phyloP scores from a whole-genome alignment of 768 basidiomycete species.

The Tricholoma matsutake region DNA sequence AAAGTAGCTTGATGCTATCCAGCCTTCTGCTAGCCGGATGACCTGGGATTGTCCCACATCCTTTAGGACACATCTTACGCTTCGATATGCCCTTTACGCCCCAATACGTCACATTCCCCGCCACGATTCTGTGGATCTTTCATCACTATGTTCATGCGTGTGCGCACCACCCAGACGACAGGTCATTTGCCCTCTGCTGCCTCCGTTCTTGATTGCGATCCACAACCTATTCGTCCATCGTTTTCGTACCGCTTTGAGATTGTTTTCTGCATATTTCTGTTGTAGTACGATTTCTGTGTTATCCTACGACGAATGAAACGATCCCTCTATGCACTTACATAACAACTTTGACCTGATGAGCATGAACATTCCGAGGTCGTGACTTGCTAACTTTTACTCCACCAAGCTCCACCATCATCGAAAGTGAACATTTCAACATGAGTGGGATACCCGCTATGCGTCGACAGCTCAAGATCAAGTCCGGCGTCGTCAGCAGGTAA shows the following conservation, averaged over 20 bases:
- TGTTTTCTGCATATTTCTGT: constrained; percentile 35
- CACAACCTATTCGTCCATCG: constrained; percentile 10
- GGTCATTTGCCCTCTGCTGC: constrained; percentile 9
- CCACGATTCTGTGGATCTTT: constrained; percentile 17
- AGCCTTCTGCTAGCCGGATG: constrained; percentile 20
- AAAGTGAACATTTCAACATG: constrained; percentile 31
- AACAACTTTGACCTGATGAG: neutral
- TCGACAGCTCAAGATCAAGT: constrained; percentile 77
- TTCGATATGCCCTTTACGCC: constrained; percentile 26
- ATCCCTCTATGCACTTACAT: constrained; percentile 6
- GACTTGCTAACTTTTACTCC: constrained; percentile 1
- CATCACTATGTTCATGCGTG: constrained; percentile 12
- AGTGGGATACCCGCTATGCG: constrained; percentile 48
- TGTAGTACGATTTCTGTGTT: constrained; percentile 45
- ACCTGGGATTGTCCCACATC: constrained; percentile 11
- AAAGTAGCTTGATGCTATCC: constrained; percentile 31
- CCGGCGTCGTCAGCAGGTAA: constrained; percentile 63
- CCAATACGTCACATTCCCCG: constrained; percentile 14
- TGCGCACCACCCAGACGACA: constrained; percentile 9
- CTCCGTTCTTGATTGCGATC: constrained; percentile 7
- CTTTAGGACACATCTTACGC: constrained; percentile 16
- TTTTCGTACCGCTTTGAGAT: constrained; percentile 26
- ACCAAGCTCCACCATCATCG: constrained; percentile 5
- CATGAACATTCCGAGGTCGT: neutral
- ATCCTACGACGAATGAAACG: constrained; percentile 41